Evolutionary conservation across 2,329 filamentous ascomycete genomes (phyloP).

Genomic region (Talaromyces funiculosus): DNA sequence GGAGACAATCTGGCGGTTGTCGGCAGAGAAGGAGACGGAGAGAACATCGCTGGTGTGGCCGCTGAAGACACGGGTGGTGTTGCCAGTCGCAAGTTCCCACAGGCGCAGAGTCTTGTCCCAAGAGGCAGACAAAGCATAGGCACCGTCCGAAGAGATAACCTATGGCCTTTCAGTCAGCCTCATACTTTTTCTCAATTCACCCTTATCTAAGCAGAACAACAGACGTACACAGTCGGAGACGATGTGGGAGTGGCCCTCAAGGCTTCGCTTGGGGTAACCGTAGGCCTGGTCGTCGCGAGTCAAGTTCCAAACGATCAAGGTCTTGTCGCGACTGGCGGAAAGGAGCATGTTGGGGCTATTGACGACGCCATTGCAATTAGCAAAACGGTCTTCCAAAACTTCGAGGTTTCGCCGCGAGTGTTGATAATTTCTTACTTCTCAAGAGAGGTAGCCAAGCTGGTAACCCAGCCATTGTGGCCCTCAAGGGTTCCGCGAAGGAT

Average conservation of each 20-base stretch:
- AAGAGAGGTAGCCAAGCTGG: slow-evolving; percentile 94
- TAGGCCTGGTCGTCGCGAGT: slow-evolving; percentile 97
- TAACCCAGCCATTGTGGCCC: slow-evolving; percentile 99
- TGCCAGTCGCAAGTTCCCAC: slow-evolving; percentile 96
- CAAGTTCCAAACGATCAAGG: slow-evolving; percentile 99
- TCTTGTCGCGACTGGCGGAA: slow-evolving; percentile 95
- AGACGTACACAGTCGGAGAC: slow-evolving; percentile 97
- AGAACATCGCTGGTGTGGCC: slow-evolving; percentile 99
- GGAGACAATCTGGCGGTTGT: slow-evolving; percentile 99
- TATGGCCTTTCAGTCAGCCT: slow-evolving; percentile 37
- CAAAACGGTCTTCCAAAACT: slow-evolving; percentile 19
- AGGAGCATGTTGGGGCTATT: slow-evolving; percentile 97
- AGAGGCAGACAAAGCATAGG: slow-evolving; percentile 96
- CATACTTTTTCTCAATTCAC: neutral
- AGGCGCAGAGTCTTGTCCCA: slow-evolving; percentile 99
- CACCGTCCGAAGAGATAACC: slow-evolving; percentile 99
- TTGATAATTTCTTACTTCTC: slow-evolving; percentile 70
- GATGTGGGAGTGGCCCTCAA: slow-evolving; percentile 99
- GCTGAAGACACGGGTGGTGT: slow-evolving; percentile 96
- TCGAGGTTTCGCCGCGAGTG: slow-evolving; percentile 19
- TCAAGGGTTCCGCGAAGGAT: slow-evolving; percentile 95
- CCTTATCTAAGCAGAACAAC: neutral
- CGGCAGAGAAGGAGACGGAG: slow-evolving; percentile 99
- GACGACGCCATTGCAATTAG: slow-evolving; percentile 31
- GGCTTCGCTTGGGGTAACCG: slow-evolving; percentile 98